Percentiles rank a stretch among this genome's conserved stretches.
Conservation (phyloP, 176 grass and related monocot species). For the Aegilops longissima region DNA sequence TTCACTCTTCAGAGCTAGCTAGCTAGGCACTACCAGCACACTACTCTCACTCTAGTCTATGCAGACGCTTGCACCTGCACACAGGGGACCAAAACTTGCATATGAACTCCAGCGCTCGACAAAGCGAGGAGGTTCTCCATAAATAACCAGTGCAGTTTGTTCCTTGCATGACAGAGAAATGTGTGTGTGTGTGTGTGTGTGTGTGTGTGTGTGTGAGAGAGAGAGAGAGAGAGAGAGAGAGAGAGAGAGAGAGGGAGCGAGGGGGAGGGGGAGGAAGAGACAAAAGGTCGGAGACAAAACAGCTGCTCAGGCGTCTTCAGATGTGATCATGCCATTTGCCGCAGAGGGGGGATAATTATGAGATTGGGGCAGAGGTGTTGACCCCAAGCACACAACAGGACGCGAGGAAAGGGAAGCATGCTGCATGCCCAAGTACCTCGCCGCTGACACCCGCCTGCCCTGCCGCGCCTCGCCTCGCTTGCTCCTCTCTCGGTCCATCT, state of each 20-base stretch:
- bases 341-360: slow-evolving; percentile 29
- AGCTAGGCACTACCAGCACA: too few relatives aligned
- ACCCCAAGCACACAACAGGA: slow-evolving; percentile 1
- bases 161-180: slow-evolving; percentile 18
- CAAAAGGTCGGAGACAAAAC: slow-evolving; percentile 58
- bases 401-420: slow-evolving; percentile 25
- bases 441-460: slow-evolving; percentile 16
- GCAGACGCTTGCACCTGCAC: neutral
- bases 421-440: slow-evolving; percentile 10
- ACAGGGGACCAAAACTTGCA: slow-evolving; percentile 6
- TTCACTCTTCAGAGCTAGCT: neutral
- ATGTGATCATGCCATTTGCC: slow-evolving; percentile 30
- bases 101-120: neutral
- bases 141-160: slow-evolving; percentile 43
- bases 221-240: neutral
- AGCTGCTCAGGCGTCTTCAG: slow-evolving; percentile 46
- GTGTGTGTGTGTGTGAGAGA: neutral
- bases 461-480: neutral
- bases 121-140: slow-evolving; percentile 33
- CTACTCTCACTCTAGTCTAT: neutral
- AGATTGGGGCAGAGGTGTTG: neutral
- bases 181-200: neutral
- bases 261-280: slow-evolving; percentile 33
- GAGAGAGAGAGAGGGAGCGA: neutral
- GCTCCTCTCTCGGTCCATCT: neutral